Conservation (phyloP, 345 rosid genomes). For the Populus ilicifolia region DNA sequence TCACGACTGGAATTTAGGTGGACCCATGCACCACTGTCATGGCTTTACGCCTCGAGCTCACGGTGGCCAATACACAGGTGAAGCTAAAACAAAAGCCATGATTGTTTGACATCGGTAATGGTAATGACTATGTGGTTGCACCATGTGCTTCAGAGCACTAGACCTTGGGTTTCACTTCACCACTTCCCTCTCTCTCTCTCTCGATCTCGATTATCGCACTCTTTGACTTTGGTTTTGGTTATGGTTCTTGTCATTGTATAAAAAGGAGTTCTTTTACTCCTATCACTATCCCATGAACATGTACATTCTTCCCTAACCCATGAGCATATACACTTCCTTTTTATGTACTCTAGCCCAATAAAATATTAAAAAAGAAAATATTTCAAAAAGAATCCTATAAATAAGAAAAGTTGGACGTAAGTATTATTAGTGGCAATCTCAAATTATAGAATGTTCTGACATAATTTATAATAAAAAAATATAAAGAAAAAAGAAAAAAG, state of each 20-base stretch:
- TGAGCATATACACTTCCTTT: not conserved
- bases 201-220: conserved; percentile 5
- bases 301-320: too few relatives aligned
- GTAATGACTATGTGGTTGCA: not conserved
- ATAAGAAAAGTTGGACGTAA: too few relatives aligned
- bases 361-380: too few relatives aligned
- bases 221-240: conserved; percentile 4
- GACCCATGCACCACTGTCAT: not conserved
- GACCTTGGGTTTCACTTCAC: conserved; percentile 16
- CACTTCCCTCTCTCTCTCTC: not conserved
- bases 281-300: not conserved
- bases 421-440: too few relatives aligned
- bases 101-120: not conserved
- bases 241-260: not conserved
- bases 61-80: not conserved
- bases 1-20: not conserved
- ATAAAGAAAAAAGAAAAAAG: too few relatives aligned
- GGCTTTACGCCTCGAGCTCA: not conserved
- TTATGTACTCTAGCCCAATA: too few relatives aligned
- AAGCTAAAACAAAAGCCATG: not conserved
- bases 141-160: conserved; percentile 23
- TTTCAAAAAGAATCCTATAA: too few relatives aligned
- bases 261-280: not conserved
- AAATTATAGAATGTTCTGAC: too few relatives aligned
- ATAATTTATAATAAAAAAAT: too few relatives aligned